A percentile compares a stretch with the other conserved stretches of the same genome.
Evolutionary conservation across 495 filamentous ascomycete species (phyloP).

Genomic region (Apodospora peruviana): DNA sequence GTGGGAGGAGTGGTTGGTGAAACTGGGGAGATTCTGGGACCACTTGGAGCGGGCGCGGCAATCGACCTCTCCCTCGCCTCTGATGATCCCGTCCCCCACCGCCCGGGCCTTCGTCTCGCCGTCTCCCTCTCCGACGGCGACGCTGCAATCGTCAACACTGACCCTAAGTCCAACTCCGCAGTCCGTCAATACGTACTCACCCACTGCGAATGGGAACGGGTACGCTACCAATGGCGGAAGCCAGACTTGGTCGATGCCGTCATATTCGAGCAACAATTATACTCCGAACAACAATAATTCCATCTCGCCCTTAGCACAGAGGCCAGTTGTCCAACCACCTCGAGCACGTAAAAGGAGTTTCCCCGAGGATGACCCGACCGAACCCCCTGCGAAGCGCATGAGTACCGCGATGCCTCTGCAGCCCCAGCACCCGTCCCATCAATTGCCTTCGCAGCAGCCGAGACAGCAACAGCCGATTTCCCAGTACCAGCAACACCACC

Average conservation of each 20-base stretch:
- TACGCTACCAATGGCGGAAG: constrained; percentile 4
- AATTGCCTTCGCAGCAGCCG: constrained; percentile 1
- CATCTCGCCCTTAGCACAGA: constrained; percentile 48
- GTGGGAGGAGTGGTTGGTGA: constrained; percentile 82
- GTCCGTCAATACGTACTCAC: constrained; percentile 22
- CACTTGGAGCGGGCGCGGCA: constrained; percentile 61
- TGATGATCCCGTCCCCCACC: constrained; percentile 32
- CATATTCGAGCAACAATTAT: constrained; percentile 28
- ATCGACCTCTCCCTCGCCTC: constrained; percentile 24
- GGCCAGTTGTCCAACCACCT: constrained; percentile 39
- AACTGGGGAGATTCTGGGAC: constrained; percentile 68
- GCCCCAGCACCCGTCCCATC: neutral
- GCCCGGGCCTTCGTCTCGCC: constrained; percentile 33
- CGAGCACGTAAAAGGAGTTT: constrained; percentile 61
- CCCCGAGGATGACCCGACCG: constrained; percentile 54
- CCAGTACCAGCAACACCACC: too few species aligned
- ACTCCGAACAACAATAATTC: constrained; percentile 3
- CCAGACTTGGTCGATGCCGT: constrained; percentile 29
- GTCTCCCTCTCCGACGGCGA: constrained; percentile 43
- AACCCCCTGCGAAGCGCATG: constrained; percentile 65
- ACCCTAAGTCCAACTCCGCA: constrained; percentile 14
- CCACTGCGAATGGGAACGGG: constrained; percentile 20
- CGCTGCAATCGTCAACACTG: constrained; percentile 28
- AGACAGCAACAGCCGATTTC: too few species aligned
- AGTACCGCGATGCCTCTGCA: constrained; percentile 25